Evolutionary conservation across 768 basidiomycete genomes (phyloP).

Genomic region (Asterophora parasitica): DNA sequence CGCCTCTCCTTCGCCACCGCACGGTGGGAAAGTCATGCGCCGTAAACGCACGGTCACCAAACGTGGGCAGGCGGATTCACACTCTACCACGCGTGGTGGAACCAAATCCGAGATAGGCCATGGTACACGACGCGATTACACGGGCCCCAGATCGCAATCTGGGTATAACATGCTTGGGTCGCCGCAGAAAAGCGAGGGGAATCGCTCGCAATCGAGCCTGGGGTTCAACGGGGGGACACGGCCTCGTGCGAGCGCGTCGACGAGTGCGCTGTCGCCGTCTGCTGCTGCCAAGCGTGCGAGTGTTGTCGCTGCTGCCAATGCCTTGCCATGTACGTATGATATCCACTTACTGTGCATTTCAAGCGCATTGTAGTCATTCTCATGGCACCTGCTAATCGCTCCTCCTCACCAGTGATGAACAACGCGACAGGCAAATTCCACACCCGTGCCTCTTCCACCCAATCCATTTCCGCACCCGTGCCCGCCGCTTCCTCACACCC

Average conservation of each 20-base stretch:
- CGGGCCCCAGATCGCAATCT: conserved; percentile 25
- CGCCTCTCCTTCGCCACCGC: conserved; percentile 11
- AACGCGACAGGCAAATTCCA: conserved; percentile 17
- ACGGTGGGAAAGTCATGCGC: conserved; percentile 1
- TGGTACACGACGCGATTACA: conserved; percentile 13
- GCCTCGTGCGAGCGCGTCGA: conserved; percentile 51
- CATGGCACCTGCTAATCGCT: no score
- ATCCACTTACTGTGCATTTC: no score
- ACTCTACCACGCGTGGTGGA: conserved; percentile 22
- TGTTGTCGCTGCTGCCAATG: conserved; percentile 28
- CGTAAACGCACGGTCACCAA: conserved; percentile 17
- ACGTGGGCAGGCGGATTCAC: not conserved
- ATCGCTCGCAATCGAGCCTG: conserved; percentile 31
- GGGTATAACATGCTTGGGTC: conserved; percentile 20
- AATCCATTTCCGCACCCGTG: conserved; percentile 10
- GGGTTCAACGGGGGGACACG: conserved; percentile 28
- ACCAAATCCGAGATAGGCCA: conserved; percentile 39
- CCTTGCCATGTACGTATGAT: conserved; percentile 26
- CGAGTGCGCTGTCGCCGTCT: conserved; percentile 51
- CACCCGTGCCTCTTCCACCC: conserved; percentile 23
- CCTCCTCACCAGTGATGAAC: no score
- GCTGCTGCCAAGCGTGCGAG: conserved; percentile 50
- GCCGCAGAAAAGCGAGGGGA: conserved; percentile 10
- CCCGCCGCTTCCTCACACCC: not conserved
- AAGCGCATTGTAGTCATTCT: no score